Evolutionary conservation across 2,329 filamentous ascomycete genomes (phyloP), one percentile per base, ranked within the genome.

Genomic region (Apiospora malaysiana): DNA sequence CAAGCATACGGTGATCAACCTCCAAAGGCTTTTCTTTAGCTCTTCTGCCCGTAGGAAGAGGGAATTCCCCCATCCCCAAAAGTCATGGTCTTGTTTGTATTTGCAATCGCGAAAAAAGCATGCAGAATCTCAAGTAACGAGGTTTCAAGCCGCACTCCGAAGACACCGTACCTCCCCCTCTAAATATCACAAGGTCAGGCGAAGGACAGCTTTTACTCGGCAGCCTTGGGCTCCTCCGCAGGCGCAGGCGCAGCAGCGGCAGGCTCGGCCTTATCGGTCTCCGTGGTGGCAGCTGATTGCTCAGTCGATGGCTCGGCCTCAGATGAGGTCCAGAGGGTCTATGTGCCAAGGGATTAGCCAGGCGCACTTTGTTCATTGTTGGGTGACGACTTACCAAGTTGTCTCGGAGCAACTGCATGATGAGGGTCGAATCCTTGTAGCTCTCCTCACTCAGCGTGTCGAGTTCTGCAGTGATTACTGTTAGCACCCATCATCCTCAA

Each of bases 261-360:
- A 74, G 90, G 85, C 78, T 87, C 85, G 79, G 27, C 56, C 56
- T 63, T 63, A 40, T 90, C 90, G 72, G 87, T 81, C 74, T 88
- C 85, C 77, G 86, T 85, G 72, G 86, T 79, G 76, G 89, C 84
- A 75, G 85, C 83, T 72, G 90, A 83, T 72, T 88, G 83, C 72
- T 85, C 82, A 73, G 83, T 82, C 73, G 83, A 76, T 65, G 93
- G 90, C 89, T 98, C 96, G 75, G 95, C 94, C 90, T 98, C 96
- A 77, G 95, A 98, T 73, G 95, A 98, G 81, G 96, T 98, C 96
- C 96, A 98, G 85, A 98, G 94, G 77, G 96, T 98, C 95, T 98
- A 27, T n/a, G 43, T 18, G 25, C 25, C 18, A 27, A 67, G 14
- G 18, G 0, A 27, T 67, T 67, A 67, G 43, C 40, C 45, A 69